Conservation (phyloP, 305 asterid species). For the Fraxinus floribunda region DNA sequence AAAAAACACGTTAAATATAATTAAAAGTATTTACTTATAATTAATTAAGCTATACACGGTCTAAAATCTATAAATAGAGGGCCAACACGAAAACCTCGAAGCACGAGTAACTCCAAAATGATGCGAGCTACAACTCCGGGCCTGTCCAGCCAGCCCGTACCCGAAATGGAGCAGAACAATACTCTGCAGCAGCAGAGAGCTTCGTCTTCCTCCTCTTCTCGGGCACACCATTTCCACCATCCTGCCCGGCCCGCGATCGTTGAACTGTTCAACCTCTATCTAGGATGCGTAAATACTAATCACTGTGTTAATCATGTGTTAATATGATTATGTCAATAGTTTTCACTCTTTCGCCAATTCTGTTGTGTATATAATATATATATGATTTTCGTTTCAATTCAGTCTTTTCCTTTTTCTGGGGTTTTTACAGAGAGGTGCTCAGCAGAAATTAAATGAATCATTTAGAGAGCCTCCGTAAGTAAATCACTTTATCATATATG, state of each 20-base stretch:
- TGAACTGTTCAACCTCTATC: constrained; percentile 79
- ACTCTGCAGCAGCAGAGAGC: constrained; percentile 47
- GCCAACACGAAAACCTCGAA: not conserved
- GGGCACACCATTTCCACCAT: constrained; percentile 77
- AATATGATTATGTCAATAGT: not conserved
- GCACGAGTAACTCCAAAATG: not conserved
- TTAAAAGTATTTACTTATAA: no score
- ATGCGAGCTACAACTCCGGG: constrained; percentile 42
- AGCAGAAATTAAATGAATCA: constrained; percentile 67
- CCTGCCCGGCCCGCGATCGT: constrained; percentile 75
- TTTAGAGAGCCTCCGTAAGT: constrained; percentile 85
- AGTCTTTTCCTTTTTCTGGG: constrained; percentile 3
- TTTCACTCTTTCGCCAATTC: not conserved
- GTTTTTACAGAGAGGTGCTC: constrained; percentile 51
- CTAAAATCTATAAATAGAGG: no score
- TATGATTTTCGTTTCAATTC: not conserved
- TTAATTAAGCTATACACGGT: no score
- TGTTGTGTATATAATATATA: not conserved
- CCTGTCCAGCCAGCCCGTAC: constrained; percentile 26
- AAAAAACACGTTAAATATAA: no score
- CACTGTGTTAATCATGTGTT: not conserved
- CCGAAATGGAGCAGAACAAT: constrained; percentile 49
- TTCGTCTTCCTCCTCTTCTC: constrained; percentile 61
- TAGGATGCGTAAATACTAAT: constrained; percentile 49
- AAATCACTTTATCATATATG: not conserved